Percentiles rank a stretch among this genome's conserved stretches.
phyloP scores from a whole-genome alignment of 768 basidiomycete genomes.

The Auricularia sp. region DNA sequence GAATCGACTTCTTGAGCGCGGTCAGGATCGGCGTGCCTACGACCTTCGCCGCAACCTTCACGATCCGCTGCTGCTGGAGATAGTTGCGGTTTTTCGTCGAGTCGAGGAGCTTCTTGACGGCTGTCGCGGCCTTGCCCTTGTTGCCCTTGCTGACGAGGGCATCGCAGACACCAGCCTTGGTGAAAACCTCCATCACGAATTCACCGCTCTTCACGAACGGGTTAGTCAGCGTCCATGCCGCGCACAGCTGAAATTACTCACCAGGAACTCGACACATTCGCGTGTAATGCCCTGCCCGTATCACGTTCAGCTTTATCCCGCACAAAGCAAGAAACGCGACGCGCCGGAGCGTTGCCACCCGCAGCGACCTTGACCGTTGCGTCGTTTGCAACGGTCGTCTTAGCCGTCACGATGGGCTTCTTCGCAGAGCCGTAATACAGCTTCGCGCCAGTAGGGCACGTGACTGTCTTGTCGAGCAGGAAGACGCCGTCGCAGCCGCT shows the following conservation, averaged over 20 bases:
- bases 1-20: neutral
- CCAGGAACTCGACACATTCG: neutral
- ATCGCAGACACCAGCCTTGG: constrained; percentile 3
- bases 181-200: neutral
- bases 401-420: neutral
- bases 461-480: neutral
- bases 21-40: neutral
- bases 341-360: neutral
- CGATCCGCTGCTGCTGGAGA: neutral
- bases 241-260: neutral
- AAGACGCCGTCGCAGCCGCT: neutral
- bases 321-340: neutral
- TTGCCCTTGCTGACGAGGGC: neutral
- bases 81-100: neutral
- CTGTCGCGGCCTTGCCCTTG: neutral
- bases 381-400: neutral
- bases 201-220: neutral
- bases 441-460: neutral
- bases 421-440: neutral
- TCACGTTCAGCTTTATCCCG: too few species aligned
- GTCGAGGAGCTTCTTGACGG: neutral
- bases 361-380: neutral
- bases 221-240: neutral
- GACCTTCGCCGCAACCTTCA: neutral
- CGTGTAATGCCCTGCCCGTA: neutral